Evolutionary conservation across 441 rosid species (phyloP).

Genomic region (Mallotus japonicus): DNA sequence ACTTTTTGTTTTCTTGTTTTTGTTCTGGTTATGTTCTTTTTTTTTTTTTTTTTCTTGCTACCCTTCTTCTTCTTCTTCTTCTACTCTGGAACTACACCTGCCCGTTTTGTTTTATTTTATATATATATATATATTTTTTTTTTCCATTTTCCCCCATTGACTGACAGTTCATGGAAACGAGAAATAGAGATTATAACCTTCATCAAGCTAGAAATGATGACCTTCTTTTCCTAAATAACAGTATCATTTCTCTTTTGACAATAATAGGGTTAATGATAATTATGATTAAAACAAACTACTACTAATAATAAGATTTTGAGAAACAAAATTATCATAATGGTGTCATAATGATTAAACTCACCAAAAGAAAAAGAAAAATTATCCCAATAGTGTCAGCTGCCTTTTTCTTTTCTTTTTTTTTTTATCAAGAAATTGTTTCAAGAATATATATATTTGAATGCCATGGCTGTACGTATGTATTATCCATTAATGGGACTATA

Average conservation of each 20-base stretch:
- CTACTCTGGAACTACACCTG: conserved; percentile 8
- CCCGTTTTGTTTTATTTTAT: not conserved
- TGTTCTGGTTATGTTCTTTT: conserved; percentile 10
- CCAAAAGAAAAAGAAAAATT: conserved; percentile 14
- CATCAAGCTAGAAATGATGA: conserved; percentile 31
- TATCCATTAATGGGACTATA: conserved; percentile 32
- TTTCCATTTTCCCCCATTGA: conserved; percentile 13
- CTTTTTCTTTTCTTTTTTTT: not conserved
- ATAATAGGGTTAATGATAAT: conserved; percentile 36
- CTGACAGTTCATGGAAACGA: conserved; percentile 37
- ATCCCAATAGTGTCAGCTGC: conserved; percentile 21
- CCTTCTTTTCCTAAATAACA: conserved; percentile 33
- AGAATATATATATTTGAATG: conserved; percentile 11
- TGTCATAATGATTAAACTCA: not conserved
- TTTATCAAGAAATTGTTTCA: conserved; percentile 6
- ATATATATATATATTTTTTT: not conserved
- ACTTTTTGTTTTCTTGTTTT: conserved; percentile 20
- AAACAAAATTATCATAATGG: conserved; percentile 16
- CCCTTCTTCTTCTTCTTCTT: conserved; percentile 4
- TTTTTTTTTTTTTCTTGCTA: not conserved
- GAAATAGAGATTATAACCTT: conserved; percentile 31
- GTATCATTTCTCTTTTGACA: conserved; percentile 31
- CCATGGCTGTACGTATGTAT: conserved; percentile 33
- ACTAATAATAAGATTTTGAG: conserved; percentile 28
- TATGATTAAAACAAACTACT: conserved; percentile 22